Percentiles rank a stretch among this genome's conserved stretches.
Evolutionary conservation across 441 rosid genomes (phyloP).

Genomic region (Mallotus repandus): DNA sequence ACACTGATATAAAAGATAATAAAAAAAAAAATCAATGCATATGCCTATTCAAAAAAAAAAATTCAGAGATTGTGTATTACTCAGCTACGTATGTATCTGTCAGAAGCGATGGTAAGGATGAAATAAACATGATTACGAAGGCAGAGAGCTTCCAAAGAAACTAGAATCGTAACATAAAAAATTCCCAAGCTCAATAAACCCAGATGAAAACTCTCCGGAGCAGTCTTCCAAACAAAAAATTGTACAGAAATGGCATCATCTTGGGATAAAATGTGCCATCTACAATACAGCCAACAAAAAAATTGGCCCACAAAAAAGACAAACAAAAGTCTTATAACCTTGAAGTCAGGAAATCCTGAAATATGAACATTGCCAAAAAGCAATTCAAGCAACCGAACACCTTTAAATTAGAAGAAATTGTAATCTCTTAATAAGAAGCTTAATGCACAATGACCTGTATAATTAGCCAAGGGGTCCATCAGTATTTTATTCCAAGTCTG

Average conservation of each 20-base stretch:
- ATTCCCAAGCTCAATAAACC: constrained; percentile 9
- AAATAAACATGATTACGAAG: background rate
- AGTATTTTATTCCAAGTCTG: too few species aligned
- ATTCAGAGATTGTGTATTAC: background rate
- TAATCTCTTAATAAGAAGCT: background rate
- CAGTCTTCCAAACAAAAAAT: background rate
- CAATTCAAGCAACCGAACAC: background rate
- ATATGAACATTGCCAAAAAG: background rate
- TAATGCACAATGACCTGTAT: background rate
- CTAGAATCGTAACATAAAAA: background rate
- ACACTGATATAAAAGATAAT: background rate
- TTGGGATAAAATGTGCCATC: background rate
- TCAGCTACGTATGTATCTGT: background rate
- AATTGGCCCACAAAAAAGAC: background rate
- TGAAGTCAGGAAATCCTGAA: background rate
- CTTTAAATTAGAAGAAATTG: background rate
- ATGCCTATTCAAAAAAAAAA: background rate
- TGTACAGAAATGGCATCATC: constrained; percentile 4
- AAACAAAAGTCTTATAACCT: background rate
- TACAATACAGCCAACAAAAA: background rate
- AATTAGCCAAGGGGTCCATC: too few species aligned
- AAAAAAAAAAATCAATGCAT: constrained; percentile 3
- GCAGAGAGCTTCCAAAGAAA: background rate
- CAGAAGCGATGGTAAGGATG: background rate
- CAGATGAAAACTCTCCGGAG: background rate